These are phyloP conservation scores for Xylariales sp. DNA, from an alignment of 2,329 filamentous ascomycete species.

Conservation along the genomic window DNA sequence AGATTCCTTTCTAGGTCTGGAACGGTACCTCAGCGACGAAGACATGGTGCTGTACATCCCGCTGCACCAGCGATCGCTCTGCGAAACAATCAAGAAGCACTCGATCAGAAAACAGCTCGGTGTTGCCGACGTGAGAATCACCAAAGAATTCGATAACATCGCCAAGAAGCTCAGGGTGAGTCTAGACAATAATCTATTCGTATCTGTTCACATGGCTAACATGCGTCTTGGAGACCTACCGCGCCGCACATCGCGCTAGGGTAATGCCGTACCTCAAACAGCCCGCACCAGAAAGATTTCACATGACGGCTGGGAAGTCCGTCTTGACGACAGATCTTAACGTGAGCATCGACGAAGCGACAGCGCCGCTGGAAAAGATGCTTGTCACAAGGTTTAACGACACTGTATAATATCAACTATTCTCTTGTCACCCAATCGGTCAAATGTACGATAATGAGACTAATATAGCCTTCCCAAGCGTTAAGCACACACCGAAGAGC, in stretches of 20 bases:
- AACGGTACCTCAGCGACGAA: conserved; percentile 1
- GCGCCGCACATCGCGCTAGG: not conserved
- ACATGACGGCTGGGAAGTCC: conserved; percentile 8
- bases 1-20: conserved; percentile 3
- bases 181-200: not conserved
- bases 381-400: too few relatives aligned
- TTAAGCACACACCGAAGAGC: too few relatives aligned
- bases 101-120: conserved; percentile 3
- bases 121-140: not conserved
- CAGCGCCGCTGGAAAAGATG: too few relatives aligned
- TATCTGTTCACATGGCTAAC: not conserved
- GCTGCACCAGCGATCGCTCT: conserved; percentile 1
- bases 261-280: conserved; percentile 15
- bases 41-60: conserved; percentile 10
- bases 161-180: conserved; percentile 6
- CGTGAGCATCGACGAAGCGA: too few relatives aligned
- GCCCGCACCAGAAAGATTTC: conserved; percentile 7
- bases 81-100: not conserved
- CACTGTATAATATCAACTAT: too few relatives aligned
- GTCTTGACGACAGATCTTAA: too few relatives aligned
- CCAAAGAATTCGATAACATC: not conserved
- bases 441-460: too few relatives aligned
- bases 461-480: too few relatives aligned
- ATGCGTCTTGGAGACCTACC: not conserved
- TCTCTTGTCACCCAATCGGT: too few relatives aligned